Conservation (phyloP, 768 basidiomycete genomes). For the Melanogaster broomeanus region DNA sequence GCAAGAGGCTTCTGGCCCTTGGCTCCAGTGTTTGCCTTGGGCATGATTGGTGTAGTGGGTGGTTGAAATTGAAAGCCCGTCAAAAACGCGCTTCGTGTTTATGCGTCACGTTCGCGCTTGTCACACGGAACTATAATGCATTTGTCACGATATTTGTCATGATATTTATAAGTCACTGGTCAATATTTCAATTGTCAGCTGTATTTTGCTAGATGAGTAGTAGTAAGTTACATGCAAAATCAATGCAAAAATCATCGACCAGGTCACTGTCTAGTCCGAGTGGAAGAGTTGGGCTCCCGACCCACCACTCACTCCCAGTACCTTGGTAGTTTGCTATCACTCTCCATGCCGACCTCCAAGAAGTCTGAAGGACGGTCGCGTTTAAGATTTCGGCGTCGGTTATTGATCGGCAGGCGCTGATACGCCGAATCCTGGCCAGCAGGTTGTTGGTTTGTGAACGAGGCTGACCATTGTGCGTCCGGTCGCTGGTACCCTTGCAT, state of each 20-base stretch:
- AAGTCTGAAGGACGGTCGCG: constrained; percentile 85
- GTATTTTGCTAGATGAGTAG: neutral
- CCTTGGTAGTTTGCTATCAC: constrained; percentile 63
- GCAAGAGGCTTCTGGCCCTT: constrained; percentile 56
- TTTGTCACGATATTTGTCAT: constrained; percentile 12
- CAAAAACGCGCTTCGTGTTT: constrained; percentile 17
- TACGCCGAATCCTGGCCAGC: constrained; percentile 81
- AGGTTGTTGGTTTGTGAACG: constrained; percentile 64
- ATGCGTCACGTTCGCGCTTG: constrained; percentile 24
- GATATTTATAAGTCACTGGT: neutral
- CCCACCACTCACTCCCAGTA: constrained; percentile 67
- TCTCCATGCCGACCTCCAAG: constrained; percentile 67
- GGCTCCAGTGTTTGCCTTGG: constrained; percentile 42
- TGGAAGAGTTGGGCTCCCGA: too few species aligned
- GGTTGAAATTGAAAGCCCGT: neutral
- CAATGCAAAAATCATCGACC: too few species aligned
- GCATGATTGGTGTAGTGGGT: constrained; percentile 38
- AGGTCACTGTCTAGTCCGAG: too few species aligned
- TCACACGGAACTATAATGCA: constrained; percentile 8
- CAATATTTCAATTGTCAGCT: neutral
- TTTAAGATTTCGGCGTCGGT: constrained; percentile 74
- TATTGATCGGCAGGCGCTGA: constrained; percentile 81
- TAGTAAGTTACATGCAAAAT: constrained; percentile 8
- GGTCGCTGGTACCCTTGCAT: constrained; percentile 46
- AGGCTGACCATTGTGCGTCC: constrained; percentile 42